Conservation (phyloP, 202 grass and related monocot species). For the Carex arenaria region DNA sequence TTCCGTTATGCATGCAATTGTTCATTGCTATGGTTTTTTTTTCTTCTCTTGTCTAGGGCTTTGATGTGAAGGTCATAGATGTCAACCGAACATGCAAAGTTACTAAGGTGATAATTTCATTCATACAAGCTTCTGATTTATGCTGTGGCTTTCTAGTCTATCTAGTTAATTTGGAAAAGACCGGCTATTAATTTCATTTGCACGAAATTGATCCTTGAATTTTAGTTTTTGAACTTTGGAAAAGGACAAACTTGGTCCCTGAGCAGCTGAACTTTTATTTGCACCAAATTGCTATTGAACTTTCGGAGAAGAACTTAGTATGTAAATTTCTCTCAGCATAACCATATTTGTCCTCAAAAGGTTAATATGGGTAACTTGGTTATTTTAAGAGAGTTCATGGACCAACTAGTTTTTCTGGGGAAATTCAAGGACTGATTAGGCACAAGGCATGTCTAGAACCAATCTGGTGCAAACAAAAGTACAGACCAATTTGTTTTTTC, state of each 20-base stretch:
- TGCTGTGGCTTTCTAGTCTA: not conserved
- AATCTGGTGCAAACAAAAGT: not conserved
- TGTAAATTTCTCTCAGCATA: not conserved
- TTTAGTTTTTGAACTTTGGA: not conserved
- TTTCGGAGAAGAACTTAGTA: not conserved
- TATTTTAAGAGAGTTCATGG: not conserved
- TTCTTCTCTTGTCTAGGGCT: conserved; percentile 46
- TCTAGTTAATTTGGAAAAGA: conserved; percentile 1
- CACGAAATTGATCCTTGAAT: not conserved
- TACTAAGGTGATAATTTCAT: conserved; percentile 60
- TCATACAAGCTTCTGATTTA: not conserved
- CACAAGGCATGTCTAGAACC: not conserved
- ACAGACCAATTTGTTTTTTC: not conserved
- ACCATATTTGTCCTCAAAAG: not conserved
- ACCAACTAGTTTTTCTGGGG: not conserved
- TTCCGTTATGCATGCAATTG: conserved; percentile 1
- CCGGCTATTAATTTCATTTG: not conserved
- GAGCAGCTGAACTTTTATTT: not conserved
- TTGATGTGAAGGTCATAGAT: conserved; percentile 92
- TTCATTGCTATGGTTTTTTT: not conserved
- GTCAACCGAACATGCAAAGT: conserved; percentile 96
- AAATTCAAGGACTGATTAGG: not conserved
- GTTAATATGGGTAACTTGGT: not conserved
- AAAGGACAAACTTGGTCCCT: not conserved
- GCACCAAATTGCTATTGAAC: not conserved